Base-by-base conservation (phyloP, 345 rosid species). In the Hypericum androsaemum region DNA sequence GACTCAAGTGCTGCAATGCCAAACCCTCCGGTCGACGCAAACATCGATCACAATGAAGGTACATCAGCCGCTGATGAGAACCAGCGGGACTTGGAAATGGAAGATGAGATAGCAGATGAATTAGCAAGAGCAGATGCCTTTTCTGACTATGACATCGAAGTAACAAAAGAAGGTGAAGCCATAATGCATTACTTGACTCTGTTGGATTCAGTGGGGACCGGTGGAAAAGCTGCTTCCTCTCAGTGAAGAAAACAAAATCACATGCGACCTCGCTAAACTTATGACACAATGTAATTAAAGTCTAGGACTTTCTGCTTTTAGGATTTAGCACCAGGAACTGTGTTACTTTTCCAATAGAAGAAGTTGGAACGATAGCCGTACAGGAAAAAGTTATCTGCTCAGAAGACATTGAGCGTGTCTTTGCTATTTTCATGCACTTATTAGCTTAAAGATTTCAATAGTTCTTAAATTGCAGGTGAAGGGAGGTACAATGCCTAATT, bases 121-220 rank as follows among this genome's bases (percentile, higher is more conserved):
- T 35, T 92, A 58, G 80, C 75, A 12, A 56, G 37, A 15, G 69
- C 43, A 1, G 89, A 84, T 61, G 81, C 73, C 4, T 66, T 81
- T 36, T 73, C 96, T 0, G 95, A 84, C 69, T 92, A 84, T 41
- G 95, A 87, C 60, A 79, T 79, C 50, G 88, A 83, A 54, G 77
- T 87, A 45, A 64, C 74, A 0, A 67, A 38, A 69, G 96, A 84
- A 73, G 89, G 95, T 1, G 95, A 76, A 58, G 84, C 88, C 50
- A 76, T 81, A 56, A 69, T 62, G 7, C 82, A 88, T 69, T 88
- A 84, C 68, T 54, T 84, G 47, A 68, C 73, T 44, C 51, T 84
- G 77, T 51, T 88, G 36, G 78, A 71, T 58, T 74, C 85, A 16
- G 65, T 74, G 10, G 73, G 59, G 8, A 13, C 53, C 61, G 64